Evolutionary conservation across 805 yeast genomes (phyloP).

Genomic region (Barnettozyma californica): DNA sequence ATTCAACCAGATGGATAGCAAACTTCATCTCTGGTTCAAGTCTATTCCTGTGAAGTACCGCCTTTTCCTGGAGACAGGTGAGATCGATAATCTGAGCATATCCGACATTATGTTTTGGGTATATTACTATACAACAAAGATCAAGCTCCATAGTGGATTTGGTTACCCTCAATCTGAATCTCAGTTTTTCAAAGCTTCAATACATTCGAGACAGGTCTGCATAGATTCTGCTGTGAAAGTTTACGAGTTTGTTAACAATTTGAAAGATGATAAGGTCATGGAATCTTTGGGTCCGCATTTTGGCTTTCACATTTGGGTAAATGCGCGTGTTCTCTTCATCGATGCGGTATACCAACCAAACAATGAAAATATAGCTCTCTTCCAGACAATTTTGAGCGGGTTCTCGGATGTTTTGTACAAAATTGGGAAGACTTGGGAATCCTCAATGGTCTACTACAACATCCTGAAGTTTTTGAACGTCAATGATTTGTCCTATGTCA

Average conservation of each 20-base stretch:
- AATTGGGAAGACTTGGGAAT: not conserved
- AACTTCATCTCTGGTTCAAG: conserved; percentile 16
- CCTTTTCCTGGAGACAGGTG: conserved; percentile 13
- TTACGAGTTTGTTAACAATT: conserved; percentile 12
- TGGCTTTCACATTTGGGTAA: conserved; percentile 30
- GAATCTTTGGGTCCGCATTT: conserved; percentile 29
- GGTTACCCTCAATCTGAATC: conserved; percentile 24
- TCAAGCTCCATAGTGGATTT: conserved; percentile 20
- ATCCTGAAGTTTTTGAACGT: not conserved
- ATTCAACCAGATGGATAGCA: conserved; percentile 17
- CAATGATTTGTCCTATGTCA: not conserved
- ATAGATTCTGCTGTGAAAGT: conserved; percentile 19
- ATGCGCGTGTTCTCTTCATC: conserved; percentile 27
- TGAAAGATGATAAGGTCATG: conserved; percentile 15
- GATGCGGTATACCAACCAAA: not conserved
- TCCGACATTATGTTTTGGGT: conserved; percentile 20
- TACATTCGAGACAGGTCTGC: conserved; percentile 20
- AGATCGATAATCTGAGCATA: conserved; percentile 6
- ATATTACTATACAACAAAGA: conserved; percentile 18
- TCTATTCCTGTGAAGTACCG: conserved; percentile 14
- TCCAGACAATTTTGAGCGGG: not conserved
- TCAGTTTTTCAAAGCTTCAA: conserved; percentile 17
- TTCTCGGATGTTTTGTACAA: not conserved
- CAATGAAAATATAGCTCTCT: not conserved
- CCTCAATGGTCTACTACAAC: not conserved